Base-by-base conservation (phyloP, 371 early-diverging fungal genomes). In the Nematocida sp. region DNA sequence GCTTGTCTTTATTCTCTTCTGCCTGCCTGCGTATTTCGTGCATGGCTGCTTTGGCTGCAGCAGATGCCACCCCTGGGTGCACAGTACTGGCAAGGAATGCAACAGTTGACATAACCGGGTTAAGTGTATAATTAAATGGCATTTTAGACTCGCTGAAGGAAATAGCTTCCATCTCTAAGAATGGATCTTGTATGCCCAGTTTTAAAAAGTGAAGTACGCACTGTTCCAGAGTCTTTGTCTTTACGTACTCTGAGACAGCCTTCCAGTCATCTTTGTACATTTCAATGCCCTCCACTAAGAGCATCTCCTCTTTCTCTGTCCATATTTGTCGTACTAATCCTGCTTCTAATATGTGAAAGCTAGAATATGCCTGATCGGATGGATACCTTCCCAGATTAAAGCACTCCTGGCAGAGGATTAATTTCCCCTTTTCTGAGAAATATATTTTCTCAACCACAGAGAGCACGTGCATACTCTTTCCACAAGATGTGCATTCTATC, bases 131-230 rank as follows among this genome's bases (percentile, higher is more conserved):
- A 54, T 90, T 91, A 66, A 85, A 94, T 90, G 0, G 90, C 87
- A 82, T 91, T 88, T 54, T 92, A 89, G 85, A 89, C 92, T 76
- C 90, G 1, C 72, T 66, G 3, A 54, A 72, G 46, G 76, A 82
- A 7, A 60, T 61, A 44, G 70, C 70, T 52, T 83, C 58, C 47
- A 62, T 88, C 83, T 84, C 87, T n/a, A 92, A 81, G 83, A 92
- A 93, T 5, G 92, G 91, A 67, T 97, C 95, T 78, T 93, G 93
- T 62, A 96, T 94, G 1, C 96, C 96, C 84, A 97, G 87, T 86
- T 93, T 92, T 58, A 96, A 87, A 84, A 97, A 98, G 58, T 94
- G 91, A 64, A 92, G 88, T 33, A 98, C 90, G 83, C 98, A 98
- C 84, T 95, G 92, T 67, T 95, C 94, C 56, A 92, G 90, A 13